Evolutionary conservation across 805 yeast species (phyloP), one percentile per base, ranked within the genome.

Genomic region (Lipomyces starkeyi): DNA sequence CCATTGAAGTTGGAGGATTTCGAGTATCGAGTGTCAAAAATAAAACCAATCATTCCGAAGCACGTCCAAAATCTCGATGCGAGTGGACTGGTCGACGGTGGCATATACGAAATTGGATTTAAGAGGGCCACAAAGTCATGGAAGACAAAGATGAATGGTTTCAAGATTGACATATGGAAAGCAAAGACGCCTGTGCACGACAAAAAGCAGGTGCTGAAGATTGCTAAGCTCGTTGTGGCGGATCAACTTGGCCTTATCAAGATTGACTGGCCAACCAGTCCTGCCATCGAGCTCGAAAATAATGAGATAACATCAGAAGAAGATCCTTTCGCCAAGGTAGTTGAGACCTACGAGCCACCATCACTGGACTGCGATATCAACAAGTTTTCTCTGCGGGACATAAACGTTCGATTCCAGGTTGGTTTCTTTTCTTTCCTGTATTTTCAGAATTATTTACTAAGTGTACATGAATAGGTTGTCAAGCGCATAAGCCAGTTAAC

Each of bases 401-500:
- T 68, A 14, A 52, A 57, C 54, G 47, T 55, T 13, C 56, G 72
- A 13, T 69, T 69, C 54, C 61, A 55, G 43, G 67, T 61, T n/a
- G 9, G 62, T 40, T 17, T 35, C 37, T 14, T 34, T 40, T 59
- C 25, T 20, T 27, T 1, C 9, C 13, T 14, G 40, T 59, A 13
- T 3, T 40, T 5, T 29, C 32, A 29, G 32, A 29, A 13, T 8
- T 14, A 34, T 37, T 1, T 35, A 2, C 34, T 59, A 37, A 40
- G 3, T 14, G 54, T 20, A n/a, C 7, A 11, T 11, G 25, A 9
- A 53, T 37, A 59, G 62, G 29, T 68, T 32, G 64, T 59, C 7
- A 69, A 69, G 62, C 60, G 64, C 34, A 27, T 69, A 3, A 37
- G 62, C 32, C 70, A 69, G 37, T 59, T 66, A 22, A 67, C 68